These are phyloP conservation scores for Coniochaeta ligniaria DNA, from an alignment of 2,329 filamentous ascomycete genomes.

Conservation along the genomic window DNA sequence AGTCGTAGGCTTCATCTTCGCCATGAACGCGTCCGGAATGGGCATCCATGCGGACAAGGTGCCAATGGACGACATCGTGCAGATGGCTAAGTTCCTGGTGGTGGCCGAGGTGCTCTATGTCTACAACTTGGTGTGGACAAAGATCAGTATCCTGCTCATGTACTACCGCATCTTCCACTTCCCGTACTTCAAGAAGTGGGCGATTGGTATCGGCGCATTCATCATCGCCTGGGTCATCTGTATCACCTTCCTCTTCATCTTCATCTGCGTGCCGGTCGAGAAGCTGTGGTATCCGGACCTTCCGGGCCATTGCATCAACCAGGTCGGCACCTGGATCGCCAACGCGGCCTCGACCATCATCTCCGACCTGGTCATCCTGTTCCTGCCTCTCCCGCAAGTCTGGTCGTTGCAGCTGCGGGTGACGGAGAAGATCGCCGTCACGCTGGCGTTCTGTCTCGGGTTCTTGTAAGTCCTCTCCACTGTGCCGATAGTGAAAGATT, in stretches of 20 bases:
- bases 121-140: constrained; percentile 41
- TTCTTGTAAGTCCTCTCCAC: background rate
- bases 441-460: constrained; percentile 27
- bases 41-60: constrained; percentile 36
- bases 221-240: constrained; percentile 38
- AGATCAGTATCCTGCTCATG: constrained; percentile 42
- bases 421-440: constrained; percentile 34
- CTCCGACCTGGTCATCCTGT: constrained; percentile 36
- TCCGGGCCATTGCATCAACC: constrained; percentile 39
- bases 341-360: constrained; percentile 40
- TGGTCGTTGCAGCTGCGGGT: constrained; percentile 27
- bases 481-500: too few relatives aligned
- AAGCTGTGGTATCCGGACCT: constrained; percentile 39
- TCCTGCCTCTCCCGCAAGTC: constrained; percentile 27
- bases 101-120: constrained; percentile 40
- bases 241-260: constrained; percentile 41
- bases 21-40: constrained; percentile 38
- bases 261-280: constrained; percentile 42
- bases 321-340: constrained; percentile 41
- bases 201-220: constrained; percentile 31
- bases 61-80: constrained; percentile 25
- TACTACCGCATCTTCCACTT: constrained; percentile 45
- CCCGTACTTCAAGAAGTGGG: constrained; percentile 32
- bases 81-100: constrained; percentile 38
- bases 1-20: constrained; percentile 39